A percentile compares a stretch with the other conserved stretches of the same genome.
Conservation (phyloP, 306 rosid genomes). For the Rosa rugosa region DNA sequence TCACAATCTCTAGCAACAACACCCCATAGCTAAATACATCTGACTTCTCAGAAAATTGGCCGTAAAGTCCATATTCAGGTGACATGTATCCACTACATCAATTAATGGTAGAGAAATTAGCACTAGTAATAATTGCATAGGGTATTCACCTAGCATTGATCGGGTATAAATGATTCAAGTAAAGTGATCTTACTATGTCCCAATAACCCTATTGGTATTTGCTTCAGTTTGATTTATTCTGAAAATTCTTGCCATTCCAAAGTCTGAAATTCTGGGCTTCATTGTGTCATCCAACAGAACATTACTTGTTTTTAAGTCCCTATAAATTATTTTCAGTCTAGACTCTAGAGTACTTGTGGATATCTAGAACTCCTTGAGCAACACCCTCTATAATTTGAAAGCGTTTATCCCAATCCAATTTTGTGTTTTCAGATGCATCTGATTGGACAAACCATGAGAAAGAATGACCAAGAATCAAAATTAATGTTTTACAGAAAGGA, state of each 20-base stretch:
- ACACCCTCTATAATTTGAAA: constrained; percentile 30
- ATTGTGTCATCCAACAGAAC: constrained; percentile 10
- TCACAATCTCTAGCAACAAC: constrained; percentile 14
- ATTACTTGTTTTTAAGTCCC: constrained; percentile 31
- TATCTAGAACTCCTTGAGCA: constrained; percentile 12
- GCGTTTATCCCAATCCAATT: constrained; percentile 34
- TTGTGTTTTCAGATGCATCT: neutral
- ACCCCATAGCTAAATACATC: constrained; percentile 25
- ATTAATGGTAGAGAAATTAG: neutral
- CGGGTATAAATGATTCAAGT: neutral
- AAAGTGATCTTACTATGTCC: constrained; percentile 25
- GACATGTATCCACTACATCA: constrained; percentile 27
- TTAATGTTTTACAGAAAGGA: neutral
- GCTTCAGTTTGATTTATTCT: constrained; percentile 14
- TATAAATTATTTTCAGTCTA: constrained; percentile 13
- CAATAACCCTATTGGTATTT: constrained; percentile 16
- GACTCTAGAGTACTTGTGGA: constrained; percentile 20
- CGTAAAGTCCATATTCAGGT: constrained; percentile 19
- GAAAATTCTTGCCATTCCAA: constrained; percentile 26
- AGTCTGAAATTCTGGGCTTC: constrained; percentile 24
- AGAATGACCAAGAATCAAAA: neutral
- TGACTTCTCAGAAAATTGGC: constrained; percentile 7
- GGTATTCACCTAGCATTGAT: too few species aligned
- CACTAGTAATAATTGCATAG: too few species aligned
- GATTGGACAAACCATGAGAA: neutral